Evolutionary conservation across 1,284 basidiomycete species (phyloP), one percentile per base, ranked within the genome.

Genomic region (Apiotrichum laibachii): DNA sequence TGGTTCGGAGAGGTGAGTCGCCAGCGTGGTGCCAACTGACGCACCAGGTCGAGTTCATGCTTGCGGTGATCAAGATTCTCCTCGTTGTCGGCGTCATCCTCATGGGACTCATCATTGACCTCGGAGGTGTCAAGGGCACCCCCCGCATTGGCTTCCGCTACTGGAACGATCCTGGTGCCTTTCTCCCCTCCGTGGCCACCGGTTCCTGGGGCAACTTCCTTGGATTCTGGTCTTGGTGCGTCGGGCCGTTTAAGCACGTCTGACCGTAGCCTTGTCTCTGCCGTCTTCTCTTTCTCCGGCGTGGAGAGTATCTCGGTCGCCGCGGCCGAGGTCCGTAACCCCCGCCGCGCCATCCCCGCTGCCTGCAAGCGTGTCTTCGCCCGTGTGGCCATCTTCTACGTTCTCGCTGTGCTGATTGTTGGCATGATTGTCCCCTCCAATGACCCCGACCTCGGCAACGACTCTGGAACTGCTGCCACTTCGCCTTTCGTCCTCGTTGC

Each of bases 401-500:
- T 89, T 60, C 55, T 59, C 15, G 50, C 52, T 13, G 55, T 65
- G 1, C 68, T 81, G 31, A 73, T 89, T 56, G 87, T 90, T 56
- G 88, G 88, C 33, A 79, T 89, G 40, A 81, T 90, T 55, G 88
- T 90, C 2, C 84, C 57, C 4, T 56, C 48, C 34, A 42, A 61
- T 52, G 59, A 64, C 52, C 39, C 37, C 10, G 26, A 40, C 9
- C 26, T 74, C 63, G n/a, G 19, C 5, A 47, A 55, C 0, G 39
- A 55, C 53, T 69, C 68, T 47, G 82, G 83, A 5, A 85, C 83
- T 10, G 88, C 88, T 40, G 84, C 85, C 3, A 83, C 83, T 3
- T 88, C 86, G 11, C 88, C 88, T 0, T 90, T 89, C 71, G 88
- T 73, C 33, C 64, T 75, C 63, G 88, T 88, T 66, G 73, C 86